Base-by-base conservation (phyloP, 805 yeast genomes). In the Metschnikowia borealis region DNA sequence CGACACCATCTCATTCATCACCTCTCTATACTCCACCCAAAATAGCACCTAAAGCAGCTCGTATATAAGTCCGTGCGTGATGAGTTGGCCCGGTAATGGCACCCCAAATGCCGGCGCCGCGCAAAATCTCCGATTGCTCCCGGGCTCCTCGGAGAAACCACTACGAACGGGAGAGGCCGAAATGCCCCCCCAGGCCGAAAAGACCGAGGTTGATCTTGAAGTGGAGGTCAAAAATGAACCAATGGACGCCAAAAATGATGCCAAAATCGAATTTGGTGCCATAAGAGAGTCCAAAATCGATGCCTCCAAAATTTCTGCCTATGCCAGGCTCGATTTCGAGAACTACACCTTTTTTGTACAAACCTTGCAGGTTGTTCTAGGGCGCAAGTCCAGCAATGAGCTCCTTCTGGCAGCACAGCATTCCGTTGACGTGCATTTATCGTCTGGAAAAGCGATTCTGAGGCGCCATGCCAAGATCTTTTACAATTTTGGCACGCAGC, bases 261-360 rank as follows among this genome's bases (percentile, higher is more conserved):
- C 5, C 10, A 26, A 26, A 26, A 26, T 26, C 11, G 29, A 26
- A 26, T 8, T 8, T 14, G 33, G 20, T 14, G 21, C 20, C 21
- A 26, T 17, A 14, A 39, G 26, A 5, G 34, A 32, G 15, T 39
- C 40, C 15, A 46, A 47, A 3, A 23, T 44, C 6, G 38, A 34
- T 38, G 48, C 48, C 31, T 43, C 48, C 44, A 65, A 71, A 48
- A 79, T 80, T 32, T 79, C 81, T 23, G 84, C 84, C 3, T 81
- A 81, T 65, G 94, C 94, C 1, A 73, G 90, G 58, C 71, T 94
- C 37, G 98, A 94, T 65, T 94, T 94, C 66, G 96, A 88, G 52
- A 82, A 88, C 55, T 92, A 87, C 65, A 91, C 97, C 2, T 94
- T 94, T 64, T 94, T 92, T 60, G 97, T 94, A 10, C 99, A 94